Percentiles rank a stretch among this genome's conserved stretches.
Evolutionary conservation across 2,329 filamentous ascomycete species (phyloP).

Genomic region (Podosphaera fusca): DNA sequence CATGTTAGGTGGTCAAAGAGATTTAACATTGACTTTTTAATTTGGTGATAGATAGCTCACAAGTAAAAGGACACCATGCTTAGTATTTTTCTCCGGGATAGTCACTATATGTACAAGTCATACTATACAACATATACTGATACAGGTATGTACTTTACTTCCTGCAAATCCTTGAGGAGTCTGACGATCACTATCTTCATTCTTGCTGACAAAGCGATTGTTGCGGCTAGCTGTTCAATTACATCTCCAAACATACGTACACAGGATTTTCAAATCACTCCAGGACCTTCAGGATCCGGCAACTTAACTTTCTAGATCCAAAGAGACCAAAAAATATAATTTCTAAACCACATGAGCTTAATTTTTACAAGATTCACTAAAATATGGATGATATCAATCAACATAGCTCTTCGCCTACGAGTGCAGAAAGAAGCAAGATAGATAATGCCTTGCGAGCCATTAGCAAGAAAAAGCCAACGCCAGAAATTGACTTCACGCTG

Average conservation of each 20-base stretch:
- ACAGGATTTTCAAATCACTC: neutral
- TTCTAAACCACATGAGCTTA: neutral
- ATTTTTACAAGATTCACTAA: neutral
- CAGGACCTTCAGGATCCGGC: neutral
- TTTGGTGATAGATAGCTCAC: too few species aligned
- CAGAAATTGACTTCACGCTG: constrained; percentile 95
- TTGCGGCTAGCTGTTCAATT: neutral
- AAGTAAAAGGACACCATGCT: too few species aligned
- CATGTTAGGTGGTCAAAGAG: too few species aligned
- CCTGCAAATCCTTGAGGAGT: neutral
- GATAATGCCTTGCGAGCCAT: constrained; percentile 86
- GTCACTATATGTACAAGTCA: too few species aligned
- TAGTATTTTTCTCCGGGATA: too few species aligned
- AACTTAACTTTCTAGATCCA: neutral
- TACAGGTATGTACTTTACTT: neutral
- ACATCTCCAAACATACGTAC: neutral
- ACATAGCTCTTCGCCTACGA: constrained; percentile 6
- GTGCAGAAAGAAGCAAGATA: constrained; percentile 27
- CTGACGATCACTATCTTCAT: neutral
- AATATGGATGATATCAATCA: constrained; percentile 15
- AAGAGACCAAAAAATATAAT: neutral
- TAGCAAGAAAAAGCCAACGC: constrained; percentile 79
- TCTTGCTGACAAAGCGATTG: neutral
- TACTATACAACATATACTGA: too few species aligned
- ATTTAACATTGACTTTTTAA: too few species aligned